phyloP scores from a whole-genome alignment of 208 protist species.

The Crithidia thermophila region DNA sequence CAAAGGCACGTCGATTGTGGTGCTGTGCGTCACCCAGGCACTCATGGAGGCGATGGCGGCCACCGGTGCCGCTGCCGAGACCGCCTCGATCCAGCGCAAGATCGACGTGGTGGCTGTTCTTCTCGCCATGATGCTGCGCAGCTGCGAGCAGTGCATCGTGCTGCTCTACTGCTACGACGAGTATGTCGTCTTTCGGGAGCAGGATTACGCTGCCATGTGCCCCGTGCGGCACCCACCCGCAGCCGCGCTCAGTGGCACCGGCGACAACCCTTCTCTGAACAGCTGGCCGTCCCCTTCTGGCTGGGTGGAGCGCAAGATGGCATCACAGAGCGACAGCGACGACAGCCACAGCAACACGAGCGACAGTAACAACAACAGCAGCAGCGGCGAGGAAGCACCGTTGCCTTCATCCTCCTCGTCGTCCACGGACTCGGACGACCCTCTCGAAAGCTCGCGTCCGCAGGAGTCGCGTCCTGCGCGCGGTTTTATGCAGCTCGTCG shows the following conservation, averaged over 20 bases:
- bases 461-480: background rate
- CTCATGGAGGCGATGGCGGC: constrained; percentile 38
- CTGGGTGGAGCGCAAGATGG: too few species aligned
- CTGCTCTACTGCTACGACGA: constrained; percentile 49
- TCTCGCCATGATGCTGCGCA: constrained; percentile 85
- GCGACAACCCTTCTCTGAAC: too few species aligned
- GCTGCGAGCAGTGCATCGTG: constrained; percentile 85
- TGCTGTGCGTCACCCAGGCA: constrained; percentile 56
- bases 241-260: background rate
- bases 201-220: constrained; percentile 5
- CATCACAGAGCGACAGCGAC: constrained; percentile 2
- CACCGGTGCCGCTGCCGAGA: constrained; percentile 7
- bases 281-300: too few species aligned
- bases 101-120: constrained; percentile 82
- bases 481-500: constrained; percentile 20
- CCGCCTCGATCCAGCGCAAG: constrained; percentile 54
- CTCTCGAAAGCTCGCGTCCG: background rate
- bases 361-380: background rate
- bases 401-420: background rate
- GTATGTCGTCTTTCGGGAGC: constrained; percentile 24
- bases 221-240: constrained; percentile 30
- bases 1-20: constrained; percentile 81
- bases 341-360: background rate
- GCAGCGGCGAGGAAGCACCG: background rate
- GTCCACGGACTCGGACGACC: too few species aligned